Evolutionary conservation across 108 stramenopile genomes (phyloP).

Genomic region (Nannochloropsis salina): DNA sequence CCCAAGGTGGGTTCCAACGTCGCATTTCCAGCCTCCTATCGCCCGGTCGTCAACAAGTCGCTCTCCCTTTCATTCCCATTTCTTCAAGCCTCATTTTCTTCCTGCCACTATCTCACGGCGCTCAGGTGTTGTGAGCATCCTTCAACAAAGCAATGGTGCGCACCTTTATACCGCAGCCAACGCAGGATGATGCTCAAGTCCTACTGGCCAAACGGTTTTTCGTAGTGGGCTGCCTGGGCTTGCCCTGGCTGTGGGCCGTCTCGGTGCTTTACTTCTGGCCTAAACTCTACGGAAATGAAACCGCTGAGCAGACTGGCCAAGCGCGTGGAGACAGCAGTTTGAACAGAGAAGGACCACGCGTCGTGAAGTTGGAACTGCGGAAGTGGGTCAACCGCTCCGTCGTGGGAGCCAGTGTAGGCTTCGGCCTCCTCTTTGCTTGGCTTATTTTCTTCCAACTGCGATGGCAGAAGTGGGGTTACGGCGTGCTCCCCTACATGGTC

Average conservation of each 20-base stretch:
- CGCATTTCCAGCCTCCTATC: no score
- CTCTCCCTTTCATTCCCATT: no score
- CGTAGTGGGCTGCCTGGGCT: not conserved
- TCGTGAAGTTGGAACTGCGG: not conserved
- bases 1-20: no score
- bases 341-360: no score
- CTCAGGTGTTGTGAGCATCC: no score
- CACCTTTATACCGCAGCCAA: constrained; percentile 15
- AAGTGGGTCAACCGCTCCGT: not conserved
- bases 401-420: not conserved
- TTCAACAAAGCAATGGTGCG: not conserved
- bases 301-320: not conserved
- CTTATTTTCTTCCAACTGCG: constrained; percentile 12
- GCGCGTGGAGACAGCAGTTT: not conserved
- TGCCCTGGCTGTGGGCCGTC: constrained; percentile 3
- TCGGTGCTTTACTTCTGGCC: not conserved
- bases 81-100: no score
- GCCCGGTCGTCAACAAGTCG: no score
- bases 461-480: not conserved
- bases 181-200: not conserved
- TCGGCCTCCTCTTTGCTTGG: not conserved
- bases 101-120: no score
- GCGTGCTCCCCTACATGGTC: not conserved
- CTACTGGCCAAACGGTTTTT: constrained; percentile 3
- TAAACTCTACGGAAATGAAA: not conserved